phyloP scores from a whole-genome alignment of 140 eudicot species.

The Ambrosia hybrid region DNA sequence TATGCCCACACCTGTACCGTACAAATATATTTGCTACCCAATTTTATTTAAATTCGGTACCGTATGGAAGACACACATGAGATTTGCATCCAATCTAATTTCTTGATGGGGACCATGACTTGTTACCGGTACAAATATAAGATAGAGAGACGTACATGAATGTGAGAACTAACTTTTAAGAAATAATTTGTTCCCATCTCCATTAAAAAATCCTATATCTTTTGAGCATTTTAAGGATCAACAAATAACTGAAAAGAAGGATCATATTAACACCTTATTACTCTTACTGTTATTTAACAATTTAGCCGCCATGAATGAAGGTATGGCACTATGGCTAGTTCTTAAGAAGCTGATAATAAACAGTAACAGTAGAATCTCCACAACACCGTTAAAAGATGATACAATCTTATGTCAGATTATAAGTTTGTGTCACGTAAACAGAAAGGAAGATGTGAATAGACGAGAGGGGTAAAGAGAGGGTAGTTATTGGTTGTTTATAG shows the following conservation, averaged over 20 bases:
- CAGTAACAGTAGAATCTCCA: neutral
- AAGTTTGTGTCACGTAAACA: neutral
- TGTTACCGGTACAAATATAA: neutral
- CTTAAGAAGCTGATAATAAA: neutral
- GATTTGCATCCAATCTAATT: neutral
- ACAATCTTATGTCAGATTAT: conserved; percentile 4
- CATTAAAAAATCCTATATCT: neutral
- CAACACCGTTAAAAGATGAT: neutral
- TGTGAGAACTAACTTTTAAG: neutral
- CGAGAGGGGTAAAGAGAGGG: too few species aligned
- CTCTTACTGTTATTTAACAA: conserved; percentile 5
- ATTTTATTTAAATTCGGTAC: neutral
- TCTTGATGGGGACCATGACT: neutral
- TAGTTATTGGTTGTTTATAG: too few species aligned
- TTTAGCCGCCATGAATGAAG: neutral
- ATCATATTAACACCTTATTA: conserved; percentile 1
- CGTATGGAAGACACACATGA: too few species aligned
- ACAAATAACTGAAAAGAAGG: conserved; percentile 4
- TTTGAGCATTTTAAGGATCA: neutral
- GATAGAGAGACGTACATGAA: neutral
- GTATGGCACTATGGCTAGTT: neutral
- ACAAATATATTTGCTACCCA: too few species aligned
- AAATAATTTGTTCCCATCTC: neutral
- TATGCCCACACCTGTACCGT: too few species aligned
- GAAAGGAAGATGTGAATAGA: neutral